Evolutionary conservation across 139 green algal genomes (phyloP).

Genomic region (Volvox reticuliferus): DNA sequence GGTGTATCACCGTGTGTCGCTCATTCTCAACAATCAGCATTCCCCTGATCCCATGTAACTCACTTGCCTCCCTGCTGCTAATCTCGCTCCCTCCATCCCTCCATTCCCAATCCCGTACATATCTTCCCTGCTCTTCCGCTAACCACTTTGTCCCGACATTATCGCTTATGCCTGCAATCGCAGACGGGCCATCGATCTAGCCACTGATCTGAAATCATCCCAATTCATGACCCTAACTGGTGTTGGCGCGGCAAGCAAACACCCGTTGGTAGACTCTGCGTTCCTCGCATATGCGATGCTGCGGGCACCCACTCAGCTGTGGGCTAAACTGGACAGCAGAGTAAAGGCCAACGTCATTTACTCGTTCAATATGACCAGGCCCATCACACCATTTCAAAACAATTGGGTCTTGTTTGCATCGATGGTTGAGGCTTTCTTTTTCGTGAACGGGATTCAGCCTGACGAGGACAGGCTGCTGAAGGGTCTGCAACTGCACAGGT

Average conservation of each 20-base stretch:
- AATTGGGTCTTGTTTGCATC: not conserved
- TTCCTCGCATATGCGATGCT: not conserved
- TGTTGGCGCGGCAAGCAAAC: not conserved
- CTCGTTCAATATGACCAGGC: not conserved
- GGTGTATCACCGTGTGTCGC: too few relatives aligned
- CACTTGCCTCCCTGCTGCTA: not conserved
- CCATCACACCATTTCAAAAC: not conserved
- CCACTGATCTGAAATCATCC: not conserved
- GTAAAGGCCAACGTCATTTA: not conserved
- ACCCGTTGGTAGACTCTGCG: not conserved
- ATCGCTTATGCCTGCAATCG: not conserved
- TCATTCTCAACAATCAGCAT: too few relatives aligned
- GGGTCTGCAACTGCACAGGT: not conserved
- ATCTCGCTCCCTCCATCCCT: not conserved
- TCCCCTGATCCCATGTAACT: not conserved
- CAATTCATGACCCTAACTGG: not conserved
- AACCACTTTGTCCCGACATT: not conserved
- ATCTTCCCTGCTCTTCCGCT: too few relatives aligned
- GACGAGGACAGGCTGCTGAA: not conserved
- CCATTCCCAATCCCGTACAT: not conserved
- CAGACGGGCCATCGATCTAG: not conserved
- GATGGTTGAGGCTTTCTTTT: not conserved
- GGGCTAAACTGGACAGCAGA: not conserved
- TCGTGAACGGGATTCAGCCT: not conserved
- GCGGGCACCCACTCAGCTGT: constrained; percentile 1